phyloP scores from a whole-genome alignment of 768 basidiomycete species.

The Rickenella mellea region DNA sequence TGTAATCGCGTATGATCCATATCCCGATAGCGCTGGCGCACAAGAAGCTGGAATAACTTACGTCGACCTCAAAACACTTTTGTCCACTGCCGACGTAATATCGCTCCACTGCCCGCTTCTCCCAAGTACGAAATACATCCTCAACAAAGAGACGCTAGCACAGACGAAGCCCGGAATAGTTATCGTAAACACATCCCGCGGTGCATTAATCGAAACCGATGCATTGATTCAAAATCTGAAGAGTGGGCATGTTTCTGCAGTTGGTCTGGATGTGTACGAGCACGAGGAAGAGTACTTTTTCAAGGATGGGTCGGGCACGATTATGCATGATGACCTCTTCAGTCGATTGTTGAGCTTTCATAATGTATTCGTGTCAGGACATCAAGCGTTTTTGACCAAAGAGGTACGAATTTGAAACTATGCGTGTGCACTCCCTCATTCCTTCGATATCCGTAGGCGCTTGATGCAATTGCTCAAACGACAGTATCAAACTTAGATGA shows the following conservation, averaged over 20 bases:
- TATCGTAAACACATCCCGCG: slow-evolving; percentile 24
- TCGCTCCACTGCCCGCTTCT: slow-evolving; percentile 24
- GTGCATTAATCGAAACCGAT: slow-evolving; percentile 15
- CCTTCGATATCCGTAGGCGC: slow-evolving; percentile 5
- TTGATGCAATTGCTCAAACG: slow-evolving; percentile 9
- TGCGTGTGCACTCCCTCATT: neutral
- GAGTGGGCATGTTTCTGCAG: slow-evolving; percentile 10
- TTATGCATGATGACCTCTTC: slow-evolving; percentile 13
- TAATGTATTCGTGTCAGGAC: slow-evolving; percentile 12
- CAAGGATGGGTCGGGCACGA: slow-evolving; percentile 7
- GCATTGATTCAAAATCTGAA: slow-evolving; percentile 13
- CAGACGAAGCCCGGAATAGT: slow-evolving; percentile 17
- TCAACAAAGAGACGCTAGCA: slow-evolving; percentile 14
- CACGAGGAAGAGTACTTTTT: slow-evolving; percentile 13
- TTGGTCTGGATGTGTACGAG: slow-evolving; percentile 15
- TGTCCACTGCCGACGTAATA: slow-evolving; percentile 18
- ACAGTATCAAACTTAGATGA: slow-evolving; percentile 7
- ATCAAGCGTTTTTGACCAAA: slow-evolving; percentile 12
- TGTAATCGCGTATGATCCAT: slow-evolving; percentile 20
- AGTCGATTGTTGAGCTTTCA: slow-evolving; percentile 11
- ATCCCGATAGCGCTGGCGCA: slow-evolving; percentile 5
- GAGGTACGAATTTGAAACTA: slow-evolving; percentile 3
- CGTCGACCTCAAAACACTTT: slow-evolving; percentile 17
- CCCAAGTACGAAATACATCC: slow-evolving; percentile 15
- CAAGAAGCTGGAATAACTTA: slow-evolving; percentile 10